A percentile compares a stretch with the other conserved stretches of the same genome.
These are phyloP conservation scores for Globisporangium spiculum DNA, from an alignment of 352 stramenopile species.

Conservation along the genomic window DNA sequence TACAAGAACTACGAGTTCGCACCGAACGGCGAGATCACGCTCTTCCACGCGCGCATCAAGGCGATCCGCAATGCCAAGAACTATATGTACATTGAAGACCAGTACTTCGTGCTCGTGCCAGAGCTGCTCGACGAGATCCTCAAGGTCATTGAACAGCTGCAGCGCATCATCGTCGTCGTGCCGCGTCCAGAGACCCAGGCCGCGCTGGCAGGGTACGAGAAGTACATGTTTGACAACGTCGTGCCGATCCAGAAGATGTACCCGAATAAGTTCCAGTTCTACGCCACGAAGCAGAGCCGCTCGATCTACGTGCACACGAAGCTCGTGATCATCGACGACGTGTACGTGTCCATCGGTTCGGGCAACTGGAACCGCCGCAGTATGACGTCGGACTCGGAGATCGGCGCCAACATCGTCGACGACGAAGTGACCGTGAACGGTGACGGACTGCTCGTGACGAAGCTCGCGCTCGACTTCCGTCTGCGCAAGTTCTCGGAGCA, in stretches of 20 bases:
- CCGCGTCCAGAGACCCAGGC: constrained; percentile 28
- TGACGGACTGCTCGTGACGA: constrained; percentile 33
- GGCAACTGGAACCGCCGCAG: constrained; percentile 91
- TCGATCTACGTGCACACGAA: constrained; percentile 81
- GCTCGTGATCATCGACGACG: constrained; percentile 68
- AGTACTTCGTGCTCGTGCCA: constrained; percentile 58
- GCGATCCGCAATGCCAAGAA: constrained; percentile 53
- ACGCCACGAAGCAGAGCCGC: constrained; percentile 43
- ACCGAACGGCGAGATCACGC: constrained; percentile 41
- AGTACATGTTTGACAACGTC: constrained; percentile 59
- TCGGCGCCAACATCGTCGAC: constrained; percentile 54
- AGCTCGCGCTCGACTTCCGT: constrained; percentile 44
- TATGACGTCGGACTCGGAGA: constrained; percentile 64
- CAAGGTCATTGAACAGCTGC: constrained; percentile 35
- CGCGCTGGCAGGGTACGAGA: constrained; percentile 36
- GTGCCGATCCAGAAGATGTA: constrained; percentile 37
- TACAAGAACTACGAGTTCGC: constrained; percentile 54
- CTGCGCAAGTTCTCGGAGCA: constrained; percentile 64
- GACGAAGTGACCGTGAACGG: constrained; percentile 21
- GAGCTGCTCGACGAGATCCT: constrained; percentile 43
- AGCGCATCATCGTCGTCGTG: constrained; percentile 47
- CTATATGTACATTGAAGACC: constrained; percentile 71
- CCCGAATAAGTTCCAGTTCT: constrained; percentile 50
- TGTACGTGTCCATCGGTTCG: constrained; percentile 74
- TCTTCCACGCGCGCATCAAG: constrained; percentile 48